These are phyloP conservation scores for Kodamaea sp. DNA, from an alignment of 1,139 yeast genomes.

Conservation along the genomic window DNA sequence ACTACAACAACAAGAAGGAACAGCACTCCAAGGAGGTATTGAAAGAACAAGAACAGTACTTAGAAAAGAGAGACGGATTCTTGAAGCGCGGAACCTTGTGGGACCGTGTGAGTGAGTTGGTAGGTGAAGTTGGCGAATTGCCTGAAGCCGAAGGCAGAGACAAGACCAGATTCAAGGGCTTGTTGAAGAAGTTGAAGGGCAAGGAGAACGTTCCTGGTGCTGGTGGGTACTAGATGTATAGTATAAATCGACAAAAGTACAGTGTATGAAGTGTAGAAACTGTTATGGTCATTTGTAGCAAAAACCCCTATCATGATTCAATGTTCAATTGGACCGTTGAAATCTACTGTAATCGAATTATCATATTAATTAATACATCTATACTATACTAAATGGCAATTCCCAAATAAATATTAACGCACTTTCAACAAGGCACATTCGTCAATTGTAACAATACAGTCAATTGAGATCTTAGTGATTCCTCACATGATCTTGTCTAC, in stretches of 20 bases:
- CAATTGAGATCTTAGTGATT: too few species aligned
- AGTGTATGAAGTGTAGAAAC: too few species aligned
- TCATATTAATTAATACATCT: too few species aligned
- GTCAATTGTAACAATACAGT: too few species aligned
- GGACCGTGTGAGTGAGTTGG: conserved; percentile 71
- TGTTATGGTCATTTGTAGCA: too few species aligned
- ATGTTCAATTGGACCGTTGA: too few species aligned
- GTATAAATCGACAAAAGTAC: too few species aligned
- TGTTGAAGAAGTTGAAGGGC: conserved; percentile 31
- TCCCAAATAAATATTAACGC: too few species aligned
- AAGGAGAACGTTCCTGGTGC: conserved; percentile 33
- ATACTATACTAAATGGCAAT: too few species aligned
- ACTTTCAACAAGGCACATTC: too few species aligned
- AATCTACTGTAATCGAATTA: too few species aligned
- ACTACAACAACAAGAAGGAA: conserved; percentile 85
- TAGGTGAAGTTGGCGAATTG: conserved; percentile 43
- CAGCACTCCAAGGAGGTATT: conserved; percentile 63
- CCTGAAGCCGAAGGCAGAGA: conserved; percentile 22
- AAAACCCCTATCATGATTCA: too few species aligned
- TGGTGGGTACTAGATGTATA: conserved; percentile 26
- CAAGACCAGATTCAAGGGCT: conserved; percentile 26
- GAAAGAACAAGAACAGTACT: conserved; percentile 69
- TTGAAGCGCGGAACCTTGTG: conserved; percentile 80
- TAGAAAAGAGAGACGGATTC: conserved; percentile 77
- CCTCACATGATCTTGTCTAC: conserved; percentile 13